Conservation (phyloP, 306 rosid genomes). For the Vigna reflexopilosa region DNA sequence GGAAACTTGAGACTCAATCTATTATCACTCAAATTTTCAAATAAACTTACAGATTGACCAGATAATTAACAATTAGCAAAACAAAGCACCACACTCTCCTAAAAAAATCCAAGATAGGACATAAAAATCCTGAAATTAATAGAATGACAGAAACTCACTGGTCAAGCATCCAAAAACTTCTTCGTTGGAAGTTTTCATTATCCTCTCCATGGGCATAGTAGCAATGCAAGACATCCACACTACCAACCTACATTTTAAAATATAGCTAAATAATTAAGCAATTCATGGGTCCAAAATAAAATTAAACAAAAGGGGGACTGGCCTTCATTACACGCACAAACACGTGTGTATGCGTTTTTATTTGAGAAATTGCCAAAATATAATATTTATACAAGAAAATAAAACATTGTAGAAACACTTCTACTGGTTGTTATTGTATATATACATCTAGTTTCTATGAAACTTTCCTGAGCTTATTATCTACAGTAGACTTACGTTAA, state of each 20-base stretch:
- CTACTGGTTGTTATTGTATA: not conserved
- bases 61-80: not conserved
- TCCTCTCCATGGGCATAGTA: conserved; percentile 90
- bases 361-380: conserved; percentile 17
- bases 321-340: not conserved
- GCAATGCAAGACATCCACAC: conserved; percentile 74
- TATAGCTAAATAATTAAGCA: conserved; percentile 37
- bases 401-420: not conserved
- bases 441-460: not conserved
- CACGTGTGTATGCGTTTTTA: not conserved
- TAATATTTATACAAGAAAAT: not conserved
- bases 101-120: conserved; percentile 21
- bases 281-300: conserved; percentile 15
- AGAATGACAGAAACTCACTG: conserved; percentile 53
- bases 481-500: not conserved
- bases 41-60: conserved; percentile 8
- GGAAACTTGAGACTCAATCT: not conserved
- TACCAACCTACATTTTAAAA: conserved; percentile 61
- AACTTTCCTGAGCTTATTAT: not conserved
- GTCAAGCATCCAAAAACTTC: conserved; percentile 90
- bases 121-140: conserved; percentile 4
- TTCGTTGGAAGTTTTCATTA: conserved; percentile 68
- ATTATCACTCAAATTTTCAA: conserved; percentile 6
- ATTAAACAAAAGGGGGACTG: not conserved
- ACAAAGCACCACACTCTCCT: conserved; percentile 4